Conservation (phyloP, 116 monocot species). For the Zostera marina region DNA sequence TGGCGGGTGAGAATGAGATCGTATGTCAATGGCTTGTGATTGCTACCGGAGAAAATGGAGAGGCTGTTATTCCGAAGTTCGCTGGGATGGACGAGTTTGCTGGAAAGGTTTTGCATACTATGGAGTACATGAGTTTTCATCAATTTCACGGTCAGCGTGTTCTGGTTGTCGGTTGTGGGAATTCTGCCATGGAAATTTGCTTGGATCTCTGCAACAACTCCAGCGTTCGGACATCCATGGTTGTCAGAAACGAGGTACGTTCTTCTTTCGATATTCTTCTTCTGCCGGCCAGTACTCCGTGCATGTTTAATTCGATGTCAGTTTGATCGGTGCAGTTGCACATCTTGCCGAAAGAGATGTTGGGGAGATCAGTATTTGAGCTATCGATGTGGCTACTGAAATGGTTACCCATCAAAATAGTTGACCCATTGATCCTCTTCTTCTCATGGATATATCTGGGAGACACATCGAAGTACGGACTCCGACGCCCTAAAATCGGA, state of each 20-base stretch:
- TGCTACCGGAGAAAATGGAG: conserved; percentile 77
- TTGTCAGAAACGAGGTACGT: conserved; percentile 54
- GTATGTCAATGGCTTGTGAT: conserved; percentile 51
- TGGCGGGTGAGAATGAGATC: conserved; percentile 30
- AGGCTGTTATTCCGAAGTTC: conserved; percentile 46
- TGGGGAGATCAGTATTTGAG: conserved; percentile 51
- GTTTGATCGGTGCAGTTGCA: conserved; percentile 9
- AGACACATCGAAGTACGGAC: conserved; percentile 24
- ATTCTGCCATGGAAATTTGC: conserved; percentile 88
- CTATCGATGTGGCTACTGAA: conserved; percentile 46
- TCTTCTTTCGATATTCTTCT: neutral
- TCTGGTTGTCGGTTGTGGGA: conserved; percentile 70
- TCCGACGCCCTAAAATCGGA: conserved; percentile 37
- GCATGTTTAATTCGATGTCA: neutral
- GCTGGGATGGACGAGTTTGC: conserved; percentile 38
- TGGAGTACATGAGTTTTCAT: conserved; percentile 32
- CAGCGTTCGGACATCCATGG: conserved; percentile 31
- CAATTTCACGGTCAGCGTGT: conserved; percentile 36
- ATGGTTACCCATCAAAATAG: conserved; percentile 28
- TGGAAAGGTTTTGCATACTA: conserved; percentile 45
- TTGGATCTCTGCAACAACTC: conserved; percentile 66
- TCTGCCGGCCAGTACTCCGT: neutral
- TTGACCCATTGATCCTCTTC: conserved; percentile 38
- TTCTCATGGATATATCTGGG: conserved; percentile 33
- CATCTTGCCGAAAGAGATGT: conserved; percentile 35